These are phyloP conservation scores for Torrubiella hemipterigena DNA, from an alignment of 2,329 filamentous ascomycete genomes.

Conservation along the genomic window DNA sequence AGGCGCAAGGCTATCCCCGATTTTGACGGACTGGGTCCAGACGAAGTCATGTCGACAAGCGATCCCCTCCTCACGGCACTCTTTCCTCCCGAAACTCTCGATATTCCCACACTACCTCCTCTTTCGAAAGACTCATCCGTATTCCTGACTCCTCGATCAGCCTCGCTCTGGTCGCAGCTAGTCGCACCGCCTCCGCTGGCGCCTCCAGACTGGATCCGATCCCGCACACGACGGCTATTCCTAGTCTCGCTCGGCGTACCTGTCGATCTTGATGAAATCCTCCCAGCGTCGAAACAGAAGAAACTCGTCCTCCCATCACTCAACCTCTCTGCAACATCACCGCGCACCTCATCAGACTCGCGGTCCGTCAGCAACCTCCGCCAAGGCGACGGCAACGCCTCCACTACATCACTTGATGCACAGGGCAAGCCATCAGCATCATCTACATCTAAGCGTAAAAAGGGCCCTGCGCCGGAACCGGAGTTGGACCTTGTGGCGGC, in stretches of 20 bases:
- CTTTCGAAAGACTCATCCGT: constrained; percentile 47
- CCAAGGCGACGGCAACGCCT: constrained; percentile 37
- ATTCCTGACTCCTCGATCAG: constrained; percentile 75
- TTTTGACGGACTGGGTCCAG: constrained; percentile 47
- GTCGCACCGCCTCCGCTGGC: constrained; percentile 89
- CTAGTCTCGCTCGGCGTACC: constrained; percentile 92
- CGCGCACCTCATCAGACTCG: constrained; percentile 42
- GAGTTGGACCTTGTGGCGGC: constrained; percentile 70
- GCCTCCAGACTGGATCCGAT: constrained; percentile 95
- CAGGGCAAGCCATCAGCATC: constrained; percentile 38
- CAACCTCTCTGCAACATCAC: constrained; percentile 51
- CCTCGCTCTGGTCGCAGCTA: constrained; percentile 91
- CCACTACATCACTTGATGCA: constrained; percentile 46
- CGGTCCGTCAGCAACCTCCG: constrained; percentile 33
- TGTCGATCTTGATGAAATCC: constrained; percentile 92
- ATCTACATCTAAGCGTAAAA: constrained; percentile 28
- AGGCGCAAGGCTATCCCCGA: constrained; percentile 59
- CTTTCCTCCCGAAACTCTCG: constrained; percentile 47
- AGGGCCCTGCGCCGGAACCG: constrained; percentile 56
- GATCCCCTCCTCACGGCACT: constrained; percentile 56
- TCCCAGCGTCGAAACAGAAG: constrained; percentile 95
- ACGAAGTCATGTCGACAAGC: constrained; percentile 48
- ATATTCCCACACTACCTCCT: constrained; percentile 36
- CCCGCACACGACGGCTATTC: constrained; percentile 86
- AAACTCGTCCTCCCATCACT: constrained; percentile 89